phyloP scores from a whole-genome alignment of 257 asterid species.

The Solanum neorickii region DNA sequence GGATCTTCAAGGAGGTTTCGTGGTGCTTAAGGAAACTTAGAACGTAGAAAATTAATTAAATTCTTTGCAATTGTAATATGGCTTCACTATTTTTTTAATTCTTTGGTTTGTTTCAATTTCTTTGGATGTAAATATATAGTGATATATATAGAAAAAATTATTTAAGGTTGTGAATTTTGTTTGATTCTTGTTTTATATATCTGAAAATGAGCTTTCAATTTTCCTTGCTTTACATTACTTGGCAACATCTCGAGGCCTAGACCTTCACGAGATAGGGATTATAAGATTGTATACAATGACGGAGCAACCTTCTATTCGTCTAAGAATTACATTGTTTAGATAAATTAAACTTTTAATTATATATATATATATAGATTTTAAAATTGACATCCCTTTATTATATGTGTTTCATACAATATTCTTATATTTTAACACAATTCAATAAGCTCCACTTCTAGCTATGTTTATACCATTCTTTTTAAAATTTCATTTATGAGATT shows the following conservation, averaged over 20 bases:
- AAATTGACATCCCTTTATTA: background rate
- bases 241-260: background rate
- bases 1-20: background rate
- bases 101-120: background rate
- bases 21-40: background rate
- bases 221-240: background rate
- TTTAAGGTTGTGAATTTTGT: background rate
- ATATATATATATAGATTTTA: too few species aligned
- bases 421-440: background rate
- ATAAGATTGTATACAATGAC: background rate
- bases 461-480: background rate
- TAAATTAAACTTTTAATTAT: too few species aligned
- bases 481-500: background rate
- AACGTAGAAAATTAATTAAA: background rate
- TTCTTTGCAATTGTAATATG: background rate
- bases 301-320: background rate
- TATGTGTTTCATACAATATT: background rate
- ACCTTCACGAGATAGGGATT: background rate
- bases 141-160: background rate
- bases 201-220: background rate
- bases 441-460: background rate
- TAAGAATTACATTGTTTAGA: background rate
- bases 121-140: background rate
- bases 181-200: background rate
- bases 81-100: background rate